Evolutionary conservation across 805 yeast species (phyloP).

Genomic region (Metschnikowia reukaufii): DNA sequence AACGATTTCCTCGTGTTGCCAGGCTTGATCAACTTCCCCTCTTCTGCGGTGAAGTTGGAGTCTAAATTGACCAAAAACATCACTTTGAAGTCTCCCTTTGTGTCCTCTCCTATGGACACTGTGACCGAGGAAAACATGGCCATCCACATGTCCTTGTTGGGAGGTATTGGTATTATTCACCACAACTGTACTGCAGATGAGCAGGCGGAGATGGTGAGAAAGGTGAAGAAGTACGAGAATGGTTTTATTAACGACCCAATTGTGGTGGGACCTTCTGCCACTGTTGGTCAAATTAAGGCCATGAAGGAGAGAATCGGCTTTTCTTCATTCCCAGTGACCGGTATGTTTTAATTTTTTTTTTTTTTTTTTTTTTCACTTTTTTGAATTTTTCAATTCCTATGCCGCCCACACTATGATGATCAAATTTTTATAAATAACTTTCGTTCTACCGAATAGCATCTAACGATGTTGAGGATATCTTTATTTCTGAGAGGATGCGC

Average conservation of each 20-base stretch:
- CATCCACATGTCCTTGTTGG: constrained; percentile 94
- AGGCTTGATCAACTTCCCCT: constrained; percentile 88
- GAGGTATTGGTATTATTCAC: constrained; percentile 98
- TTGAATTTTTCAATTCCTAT: not conserved
- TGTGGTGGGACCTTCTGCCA: constrained; percentile 70
- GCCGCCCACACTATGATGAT: constrained; percentile 49
- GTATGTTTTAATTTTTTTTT: constrained; percentile 58
- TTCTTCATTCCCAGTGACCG: constrained; percentile 98
- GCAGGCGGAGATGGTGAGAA: constrained; percentile 97
- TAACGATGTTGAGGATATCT: constrained; percentile 93
- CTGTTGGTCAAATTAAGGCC: constrained; percentile 77
- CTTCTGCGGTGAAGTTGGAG: constrained; percentile 74
- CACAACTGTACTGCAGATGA: constrained; percentile 96
- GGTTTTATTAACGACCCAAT: constrained; percentile 96
- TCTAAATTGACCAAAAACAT: constrained; percentile 89
- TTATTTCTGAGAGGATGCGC: constrained; percentile 24
- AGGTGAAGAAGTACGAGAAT: constrained; percentile 95
- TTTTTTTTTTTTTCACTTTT: constrained; percentile 10
- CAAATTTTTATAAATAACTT: constrained; percentile 66
- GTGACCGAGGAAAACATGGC: constrained; percentile 98
- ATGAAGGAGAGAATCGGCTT: constrained; percentile 79
- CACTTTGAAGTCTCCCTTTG: constrained; percentile 88
- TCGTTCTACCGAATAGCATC: constrained; percentile 99
- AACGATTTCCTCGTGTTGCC: constrained; percentile 95
- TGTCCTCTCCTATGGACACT: constrained; percentile 99